Evolutionary conservation across 371 early-diverging fungal species (phyloP).

Genomic region (Zychaea mexicana): DNA sequence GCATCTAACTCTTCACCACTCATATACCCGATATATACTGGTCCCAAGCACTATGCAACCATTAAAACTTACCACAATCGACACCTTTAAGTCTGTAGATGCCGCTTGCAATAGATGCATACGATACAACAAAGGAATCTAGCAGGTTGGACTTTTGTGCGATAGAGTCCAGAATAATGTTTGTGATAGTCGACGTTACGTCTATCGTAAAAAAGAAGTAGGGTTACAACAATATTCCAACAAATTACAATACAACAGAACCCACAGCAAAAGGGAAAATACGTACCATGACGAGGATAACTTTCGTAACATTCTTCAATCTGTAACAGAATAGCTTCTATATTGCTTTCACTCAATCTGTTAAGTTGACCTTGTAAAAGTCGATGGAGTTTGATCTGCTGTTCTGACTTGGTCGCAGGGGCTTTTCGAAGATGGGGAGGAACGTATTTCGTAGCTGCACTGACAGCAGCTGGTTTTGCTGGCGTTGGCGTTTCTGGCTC

Average conservation of each 20-base stretch:
- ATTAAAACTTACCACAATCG: constrained; percentile 76
- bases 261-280: no score
- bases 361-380: constrained; percentile 88
- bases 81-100: constrained; percentile 82
- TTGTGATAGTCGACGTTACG: constrained; percentile 84
- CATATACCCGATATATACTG: no score
- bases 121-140: constrained; percentile 88
- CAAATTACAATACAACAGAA: no score
- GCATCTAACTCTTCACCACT: no score
- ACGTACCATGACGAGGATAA: constrained; percentile 83
- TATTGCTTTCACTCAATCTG: constrained; percentile 87
- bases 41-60: no score
- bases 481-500: not conserved
- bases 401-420: constrained; percentile 57
- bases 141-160: constrained; percentile 80
- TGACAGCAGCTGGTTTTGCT: no score
- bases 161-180: constrained; percentile 74
- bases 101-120: constrained; percentile 84
- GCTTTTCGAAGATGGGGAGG: constrained; percentile 88
- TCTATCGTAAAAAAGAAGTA: no score
- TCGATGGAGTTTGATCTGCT: constrained; percentile 70
- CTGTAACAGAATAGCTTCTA: constrained; percentile 81
- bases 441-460: constrained; percentile 69
- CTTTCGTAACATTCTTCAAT: constrained; percentile 80
- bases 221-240: no score